Evolutionary conservation across 2,329 filamentous ascomycete genomes (phyloP), one percentile per base, ranked within the genome.

Genomic region (Monosporascus sp.): DNA sequence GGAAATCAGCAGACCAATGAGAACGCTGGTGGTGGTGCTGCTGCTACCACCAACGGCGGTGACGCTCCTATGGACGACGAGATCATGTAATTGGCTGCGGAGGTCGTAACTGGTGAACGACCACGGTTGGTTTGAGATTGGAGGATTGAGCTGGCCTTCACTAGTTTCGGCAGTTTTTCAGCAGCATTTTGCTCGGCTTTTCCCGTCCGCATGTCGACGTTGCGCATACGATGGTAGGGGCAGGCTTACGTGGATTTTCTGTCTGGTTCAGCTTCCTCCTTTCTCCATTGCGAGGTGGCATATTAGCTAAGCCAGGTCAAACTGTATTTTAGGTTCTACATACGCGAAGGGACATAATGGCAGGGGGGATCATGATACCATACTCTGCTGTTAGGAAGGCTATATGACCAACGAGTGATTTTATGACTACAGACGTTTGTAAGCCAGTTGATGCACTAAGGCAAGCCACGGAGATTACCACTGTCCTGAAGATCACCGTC

Each of bases 51-150:
- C 52, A 74, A 69, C 52, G 81, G 77, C 47, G 83, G 77, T 47
- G 83, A 86, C 63, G 82, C 80, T 39, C 67, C 78, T n/a, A 87
- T 87, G 83, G 83, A 85, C 62, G 82, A 87, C 56, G 83, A 86
- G 63, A 85, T 86, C 52, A 73, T 80, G 68, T 75, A 67, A 66
- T 17, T 11, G 22, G 25, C 43, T 25, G 25, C 22, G 43, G 11
- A 46, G 25, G 24, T 22, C 43, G n/a, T 7, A 15, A 15, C 25
- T 18, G 24, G 20, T 9, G 43, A 8, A 2, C n/a, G 43, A 25
- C 25, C 7, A 27, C 14, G 3, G 22, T 46, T 18, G 24, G 20
- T 18, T 46, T n/a, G 24, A 11, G 14, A 46, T 46, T 7, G 20
- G 24, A n/a, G 9, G 43, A 25, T 31, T 24, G 25, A 24, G 24